phyloP scores from a whole-genome alignment of 331 rosid species.

The Rhamnella rubrinervis region DNA sequence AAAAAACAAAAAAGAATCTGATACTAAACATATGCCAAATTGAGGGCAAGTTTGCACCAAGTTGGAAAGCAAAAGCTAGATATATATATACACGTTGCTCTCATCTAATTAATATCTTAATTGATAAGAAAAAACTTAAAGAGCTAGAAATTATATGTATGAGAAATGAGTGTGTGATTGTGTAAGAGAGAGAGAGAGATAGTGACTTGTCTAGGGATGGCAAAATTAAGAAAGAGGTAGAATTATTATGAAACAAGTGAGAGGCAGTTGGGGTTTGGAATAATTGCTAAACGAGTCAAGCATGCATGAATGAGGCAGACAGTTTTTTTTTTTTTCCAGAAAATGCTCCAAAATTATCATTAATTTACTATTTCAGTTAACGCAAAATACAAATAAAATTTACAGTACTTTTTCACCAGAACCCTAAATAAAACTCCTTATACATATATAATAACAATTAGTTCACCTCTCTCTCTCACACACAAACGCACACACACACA shows the following conservation, averaged over 20 bases:
- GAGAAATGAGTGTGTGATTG: not conserved
- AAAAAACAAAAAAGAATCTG: no score
- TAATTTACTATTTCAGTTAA: constrained; percentile 40
- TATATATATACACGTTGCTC: no score
- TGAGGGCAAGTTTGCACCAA: not conserved
- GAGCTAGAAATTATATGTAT: constrained; percentile 2
- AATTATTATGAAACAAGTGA: constrained; percentile 46
- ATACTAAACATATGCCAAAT: no score
- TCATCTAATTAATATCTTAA: constrained; percentile 1
- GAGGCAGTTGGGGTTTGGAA: constrained; percentile 46
- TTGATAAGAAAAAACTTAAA: constrained; percentile 16
- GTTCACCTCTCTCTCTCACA: constrained; percentile 1
- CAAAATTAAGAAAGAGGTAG: constrained; percentile 36
- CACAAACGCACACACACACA: no score
- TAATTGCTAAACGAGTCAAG: constrained; percentile 57
- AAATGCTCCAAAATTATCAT: constrained; percentile 30
- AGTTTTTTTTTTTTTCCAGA: constrained; percentile 20
- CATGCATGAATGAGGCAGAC: constrained; percentile 51
- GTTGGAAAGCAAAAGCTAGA: constrained; percentile 15
- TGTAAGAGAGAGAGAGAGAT: constrained; percentile 33
- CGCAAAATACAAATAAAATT: constrained; percentile 1
- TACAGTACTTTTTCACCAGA: constrained; percentile 16
- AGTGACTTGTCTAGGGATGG: constrained; percentile 53
- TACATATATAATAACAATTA: not conserved
- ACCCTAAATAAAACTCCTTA: constrained; percentile 2